These are phyloP conservation scores for Ormosia semicastrata DNA, from an alignment of 306 rosid genomes.

Conservation along the genomic window DNA sequence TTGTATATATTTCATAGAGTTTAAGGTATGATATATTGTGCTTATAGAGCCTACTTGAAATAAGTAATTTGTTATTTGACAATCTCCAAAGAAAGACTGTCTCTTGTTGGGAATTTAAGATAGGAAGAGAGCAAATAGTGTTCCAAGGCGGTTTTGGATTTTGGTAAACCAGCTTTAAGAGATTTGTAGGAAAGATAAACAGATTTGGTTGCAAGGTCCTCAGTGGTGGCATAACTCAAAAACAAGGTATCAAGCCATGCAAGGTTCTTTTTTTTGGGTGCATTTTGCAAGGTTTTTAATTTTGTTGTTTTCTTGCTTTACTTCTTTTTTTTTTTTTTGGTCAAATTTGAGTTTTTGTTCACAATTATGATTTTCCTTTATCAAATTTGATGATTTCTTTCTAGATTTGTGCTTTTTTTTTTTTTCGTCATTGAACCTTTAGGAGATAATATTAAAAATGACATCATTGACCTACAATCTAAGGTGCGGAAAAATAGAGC, in stretches of 20 bases:
- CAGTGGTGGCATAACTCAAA: not conserved
- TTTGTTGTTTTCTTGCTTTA: slow-evolving; percentile 2
- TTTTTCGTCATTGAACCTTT: slow-evolving; percentile 8
- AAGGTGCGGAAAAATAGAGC: not conserved
- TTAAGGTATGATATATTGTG: not conserved
- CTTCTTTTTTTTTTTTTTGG: not conserved
- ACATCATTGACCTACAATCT: slow-evolving; percentile 9
- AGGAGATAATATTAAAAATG: not conserved
- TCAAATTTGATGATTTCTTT: slow-evolving; percentile 5
- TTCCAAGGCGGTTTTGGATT: not conserved
- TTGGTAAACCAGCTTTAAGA: not conserved
- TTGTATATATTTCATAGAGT: not conserved
- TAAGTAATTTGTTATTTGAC: not conserved
- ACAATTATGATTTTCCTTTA: not conserved
- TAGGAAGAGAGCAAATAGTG: not conserved
- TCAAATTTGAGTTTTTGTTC: not conserved
- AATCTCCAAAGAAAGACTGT: not conserved
- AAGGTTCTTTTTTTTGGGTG: too few relatives aligned
- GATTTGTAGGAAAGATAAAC: not conserved
- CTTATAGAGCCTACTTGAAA: too few relatives aligned
- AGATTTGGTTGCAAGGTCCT: not conserved
- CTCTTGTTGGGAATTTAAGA: not conserved
- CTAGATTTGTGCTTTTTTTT: not conserved
- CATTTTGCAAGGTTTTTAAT: not conserved
- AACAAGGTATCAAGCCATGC: slow-evolving; percentile 1